Conservation (phyloP, 306 rosid species). For the Lathyrus aphaca region DNA sequence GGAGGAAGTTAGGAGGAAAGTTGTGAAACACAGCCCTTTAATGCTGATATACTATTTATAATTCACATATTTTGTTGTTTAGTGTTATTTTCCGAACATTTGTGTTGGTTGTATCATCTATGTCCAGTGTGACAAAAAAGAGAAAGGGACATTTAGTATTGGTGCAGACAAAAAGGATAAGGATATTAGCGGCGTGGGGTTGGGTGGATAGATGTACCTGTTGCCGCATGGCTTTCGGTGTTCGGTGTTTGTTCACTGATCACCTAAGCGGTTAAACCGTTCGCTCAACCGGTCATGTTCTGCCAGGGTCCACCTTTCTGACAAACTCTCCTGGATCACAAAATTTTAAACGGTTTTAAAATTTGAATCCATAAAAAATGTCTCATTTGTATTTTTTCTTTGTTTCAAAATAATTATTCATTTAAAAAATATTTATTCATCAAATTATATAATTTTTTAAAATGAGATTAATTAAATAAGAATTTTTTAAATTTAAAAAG, state of each 20-base stretch:
- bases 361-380: no score
- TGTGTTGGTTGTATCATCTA: background rate
- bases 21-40: background rate
- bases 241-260: constrained; percentile 1
- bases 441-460: no score
- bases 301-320: no score
- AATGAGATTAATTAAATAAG: no score
- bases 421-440: no score
- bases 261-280: background rate
- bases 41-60: background rate
- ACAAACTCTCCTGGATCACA: no score
- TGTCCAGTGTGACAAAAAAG: background rate
- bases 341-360: no score
- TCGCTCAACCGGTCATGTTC: background rate
- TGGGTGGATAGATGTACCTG: background rate
- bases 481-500: no score
- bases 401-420: no score
- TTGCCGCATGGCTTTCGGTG: constrained; percentile 31
- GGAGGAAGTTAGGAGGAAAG: constrained; percentile 4
- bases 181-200: background rate
- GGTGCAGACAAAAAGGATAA: background rate
- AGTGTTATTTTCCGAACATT: background rate
- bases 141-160: background rate
- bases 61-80: background rate
- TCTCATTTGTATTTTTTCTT: no score